Evolutionary conservation across 1,284 basidiomycete genomes (phyloP).

Genomic region (Thecaphora thlaspeos): DNA sequence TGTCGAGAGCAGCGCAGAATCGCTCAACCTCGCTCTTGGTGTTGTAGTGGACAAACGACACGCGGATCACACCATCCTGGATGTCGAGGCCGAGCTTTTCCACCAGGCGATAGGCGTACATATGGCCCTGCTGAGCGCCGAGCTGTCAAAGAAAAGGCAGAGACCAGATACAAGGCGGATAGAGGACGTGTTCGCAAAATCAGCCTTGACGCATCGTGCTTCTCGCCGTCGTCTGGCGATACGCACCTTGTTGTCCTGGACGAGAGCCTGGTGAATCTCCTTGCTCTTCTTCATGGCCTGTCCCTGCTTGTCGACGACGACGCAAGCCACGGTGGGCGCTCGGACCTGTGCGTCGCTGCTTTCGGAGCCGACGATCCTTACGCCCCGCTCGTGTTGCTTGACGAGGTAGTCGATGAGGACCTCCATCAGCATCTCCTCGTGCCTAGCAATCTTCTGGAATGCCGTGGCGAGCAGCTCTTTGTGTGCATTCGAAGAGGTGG

Average conservation of each 20-base stretch:
- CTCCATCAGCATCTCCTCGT: slow-evolving; percentile 62
- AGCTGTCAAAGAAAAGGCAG: too few species aligned
- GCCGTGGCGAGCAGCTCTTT: slow-evolving; percentile 43
- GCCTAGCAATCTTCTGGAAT: slow-evolving; percentile 57
- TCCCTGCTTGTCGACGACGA: slow-evolving; percentile 61
- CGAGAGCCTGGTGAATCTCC: slow-evolving; percentile 64
- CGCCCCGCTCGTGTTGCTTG: slow-evolving; percentile 59
- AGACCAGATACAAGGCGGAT: too few species aligned
- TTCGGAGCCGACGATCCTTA: slow-evolving; percentile 67
- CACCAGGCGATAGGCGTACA: slow-evolving; percentile 72
- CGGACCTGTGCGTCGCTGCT: slow-evolving; percentile 24
- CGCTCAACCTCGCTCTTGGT: slow-evolving; percentile 67
- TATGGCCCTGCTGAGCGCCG: slow-evolving; percentile 75
- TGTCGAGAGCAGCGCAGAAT: too few species aligned
- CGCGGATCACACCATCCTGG: slow-evolving; percentile 69
- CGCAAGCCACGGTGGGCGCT: slow-evolving; percentile 73
- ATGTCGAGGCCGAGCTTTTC: slow-evolving; percentile 58
- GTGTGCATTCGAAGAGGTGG: neutral
- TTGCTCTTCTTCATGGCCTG: slow-evolving; percentile 63
- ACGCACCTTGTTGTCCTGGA: slow-evolving; percentile 61
- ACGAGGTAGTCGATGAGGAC: slow-evolving; percentile 61
- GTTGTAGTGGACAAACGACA: slow-evolving; percentile 79
- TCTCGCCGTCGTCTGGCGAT: too few species aligned
- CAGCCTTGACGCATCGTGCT: too few species aligned
- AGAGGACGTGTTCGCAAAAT: too few species aligned